Conservation (phyloP, 2,329 filamentous ascomycete genomes). For the Claviceps maximensis region DNA sequence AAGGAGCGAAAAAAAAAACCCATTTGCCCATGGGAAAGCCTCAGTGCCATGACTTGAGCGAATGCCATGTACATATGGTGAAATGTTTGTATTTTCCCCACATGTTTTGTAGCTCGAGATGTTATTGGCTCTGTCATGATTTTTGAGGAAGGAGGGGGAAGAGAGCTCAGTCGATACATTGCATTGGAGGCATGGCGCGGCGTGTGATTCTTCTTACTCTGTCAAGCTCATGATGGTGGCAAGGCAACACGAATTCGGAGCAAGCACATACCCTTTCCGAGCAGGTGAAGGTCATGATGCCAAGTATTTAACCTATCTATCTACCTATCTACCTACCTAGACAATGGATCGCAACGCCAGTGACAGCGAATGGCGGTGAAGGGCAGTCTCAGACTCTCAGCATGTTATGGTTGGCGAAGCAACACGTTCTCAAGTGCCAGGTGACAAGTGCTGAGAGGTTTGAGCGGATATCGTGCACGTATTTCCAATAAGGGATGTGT, state of each 20-base stretch:
- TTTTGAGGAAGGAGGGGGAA: too few relatives aligned
- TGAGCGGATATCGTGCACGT: not conserved
- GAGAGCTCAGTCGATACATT: not conserved
- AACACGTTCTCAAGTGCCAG: not conserved
- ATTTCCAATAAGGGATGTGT: not conserved
- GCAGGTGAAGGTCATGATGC: slow-evolving; percentile 4
- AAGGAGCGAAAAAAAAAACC: not conserved
- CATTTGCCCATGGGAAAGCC: not conserved
- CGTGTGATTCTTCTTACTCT: not conserved
- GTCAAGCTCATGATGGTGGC: not conserved
- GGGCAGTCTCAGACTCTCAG: not conserved
- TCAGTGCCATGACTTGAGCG: not conserved
- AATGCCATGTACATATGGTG: not conserved
- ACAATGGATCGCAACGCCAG: not conserved
- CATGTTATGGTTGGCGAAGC: not conserved
- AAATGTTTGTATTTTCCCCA: not conserved
- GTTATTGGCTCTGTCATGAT: not conserved
- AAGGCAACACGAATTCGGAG: not conserved
- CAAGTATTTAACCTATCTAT: slow-evolving; percentile 5
- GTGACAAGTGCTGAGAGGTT: not conserved
- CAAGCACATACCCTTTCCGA: not conserved
- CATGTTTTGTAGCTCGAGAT: not conserved
- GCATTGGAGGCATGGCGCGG: not conserved
- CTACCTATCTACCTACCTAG: not conserved
- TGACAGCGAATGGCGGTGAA: not conserved